A percentile compares a stretch with the other conserved stretches of the same genome.
phyloP scores from a whole-genome alignment of 2,329 filamentous ascomycete species.

The Alternaria novae-zelandiae region DNA sequence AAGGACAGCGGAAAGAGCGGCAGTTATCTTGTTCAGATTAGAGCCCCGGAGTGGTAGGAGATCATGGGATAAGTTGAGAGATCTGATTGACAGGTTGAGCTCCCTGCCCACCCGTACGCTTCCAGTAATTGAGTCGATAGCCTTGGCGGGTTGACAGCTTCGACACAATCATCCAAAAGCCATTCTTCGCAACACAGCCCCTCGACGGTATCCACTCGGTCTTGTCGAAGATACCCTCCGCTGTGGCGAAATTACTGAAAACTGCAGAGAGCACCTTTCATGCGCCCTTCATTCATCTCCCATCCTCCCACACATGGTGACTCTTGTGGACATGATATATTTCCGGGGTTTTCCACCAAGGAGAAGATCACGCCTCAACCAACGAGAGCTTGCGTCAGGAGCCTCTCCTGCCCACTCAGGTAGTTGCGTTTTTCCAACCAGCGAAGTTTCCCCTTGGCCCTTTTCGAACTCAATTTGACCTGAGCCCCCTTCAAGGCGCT shows the following conservation, averaged over 20 bases:
- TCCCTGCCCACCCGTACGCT: neutral
- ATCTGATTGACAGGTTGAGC: neutral
- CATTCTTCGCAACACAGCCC: neutral
- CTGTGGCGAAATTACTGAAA: neutral
- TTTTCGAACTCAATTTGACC: neutral
- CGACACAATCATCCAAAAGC: neutral
- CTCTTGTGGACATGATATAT: neutral
- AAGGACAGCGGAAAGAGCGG: neutral
- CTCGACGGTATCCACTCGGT: neutral
- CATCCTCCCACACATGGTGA: neutral
- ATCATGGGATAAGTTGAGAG: too few relatives aligned
- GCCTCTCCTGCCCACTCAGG: neutral
- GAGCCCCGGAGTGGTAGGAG: too few relatives aligned
- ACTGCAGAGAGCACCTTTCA: neutral
- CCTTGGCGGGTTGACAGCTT: neutral
- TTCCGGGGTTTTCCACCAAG: neutral
- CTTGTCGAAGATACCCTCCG: neutral
- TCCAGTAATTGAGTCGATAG: neutral
- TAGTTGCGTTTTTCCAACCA: conserved; percentile 7
- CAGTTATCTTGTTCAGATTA: neutral
- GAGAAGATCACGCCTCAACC: neutral
- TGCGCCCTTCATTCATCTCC: neutral
- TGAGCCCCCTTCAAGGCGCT: neutral
- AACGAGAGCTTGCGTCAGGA: neutral
- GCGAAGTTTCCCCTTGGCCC: conserved; percentile 1